Conservation (phyloP, 2,329 filamentous ascomycete genomes). For the Rhexocercosporidium sp. region DNA sequence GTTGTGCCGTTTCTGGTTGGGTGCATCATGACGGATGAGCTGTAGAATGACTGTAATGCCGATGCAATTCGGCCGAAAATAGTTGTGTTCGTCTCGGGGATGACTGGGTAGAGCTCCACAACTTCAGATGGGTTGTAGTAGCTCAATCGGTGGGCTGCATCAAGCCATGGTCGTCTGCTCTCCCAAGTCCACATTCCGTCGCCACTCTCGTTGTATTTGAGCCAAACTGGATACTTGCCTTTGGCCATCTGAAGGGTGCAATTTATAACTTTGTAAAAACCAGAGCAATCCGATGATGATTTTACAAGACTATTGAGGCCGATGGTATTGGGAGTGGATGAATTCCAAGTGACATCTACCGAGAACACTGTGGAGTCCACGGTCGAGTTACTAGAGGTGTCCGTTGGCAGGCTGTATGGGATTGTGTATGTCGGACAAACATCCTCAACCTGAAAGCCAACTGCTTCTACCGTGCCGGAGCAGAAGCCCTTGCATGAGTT, state of each 20-base stretch:
- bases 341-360: conserved; percentile 5
- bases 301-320: conserved; percentile 9
- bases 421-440: conserved; percentile 2
- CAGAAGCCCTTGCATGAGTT: conserved; percentile 18
- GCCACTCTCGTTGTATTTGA: conserved; percentile 1
- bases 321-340: conserved; percentile 8
- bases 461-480: not conserved
- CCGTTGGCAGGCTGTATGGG: not conserved
- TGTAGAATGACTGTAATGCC: conserved; percentile 7
- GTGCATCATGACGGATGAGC: not conserved
- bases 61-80: conserved; percentile 5
- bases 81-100: conserved; percentile 7
- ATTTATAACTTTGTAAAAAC: conserved; percentile 3
- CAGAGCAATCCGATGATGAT: not conserved
- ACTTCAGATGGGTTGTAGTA: conserved; percentile 1
- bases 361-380: conserved; percentile 2
- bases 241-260: conserved; percentile 10
- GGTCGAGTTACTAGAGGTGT: not conserved
- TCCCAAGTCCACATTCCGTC: not conserved
- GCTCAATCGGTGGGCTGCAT: not conserved
- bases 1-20: not conserved
- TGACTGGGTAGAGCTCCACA: not conserved
- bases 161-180: not conserved
- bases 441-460: conserved; percentile 11
- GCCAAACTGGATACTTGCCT: not conserved